Conservation (phyloP, 2,329 filamentous ascomycete species). For the Chalara sp. region DNA sequence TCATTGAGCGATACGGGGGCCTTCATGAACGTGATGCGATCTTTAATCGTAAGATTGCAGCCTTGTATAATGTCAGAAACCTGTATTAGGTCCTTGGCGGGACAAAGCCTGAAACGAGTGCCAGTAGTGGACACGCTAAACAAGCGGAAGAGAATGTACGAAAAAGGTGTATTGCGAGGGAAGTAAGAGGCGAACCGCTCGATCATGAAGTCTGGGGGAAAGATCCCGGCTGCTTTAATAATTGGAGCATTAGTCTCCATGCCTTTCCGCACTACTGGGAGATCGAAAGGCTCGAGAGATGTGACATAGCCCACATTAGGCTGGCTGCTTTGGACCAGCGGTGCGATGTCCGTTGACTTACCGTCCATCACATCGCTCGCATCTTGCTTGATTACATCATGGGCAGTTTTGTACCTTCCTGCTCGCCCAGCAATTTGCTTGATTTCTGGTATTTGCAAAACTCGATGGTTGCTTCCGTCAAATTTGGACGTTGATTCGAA, state of each 20-base stretch:
- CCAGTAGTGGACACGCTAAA: slow-evolving; percentile 57
- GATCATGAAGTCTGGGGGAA: slow-evolving; percentile 63
- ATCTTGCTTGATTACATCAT: slow-evolving; percentile 38
- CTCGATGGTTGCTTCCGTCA: slow-evolving; percentile 49
- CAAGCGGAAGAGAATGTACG: slow-evolving; percentile 72
- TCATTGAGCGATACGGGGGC: slow-evolving; percentile 59
- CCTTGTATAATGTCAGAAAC: slow-evolving; percentile 71
- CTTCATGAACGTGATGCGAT: slow-evolving; percentile 69
- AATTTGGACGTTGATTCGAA: slow-evolving; percentile 75
- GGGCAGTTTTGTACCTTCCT: slow-evolving; percentile 73
- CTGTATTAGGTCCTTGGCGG: slow-evolving; percentile 50
- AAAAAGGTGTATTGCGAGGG: slow-evolving; percentile 71
- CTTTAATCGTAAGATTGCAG: slow-evolving; percentile 60
- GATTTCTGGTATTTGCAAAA: slow-evolving; percentile 61
- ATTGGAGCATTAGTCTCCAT: slow-evolving; percentile 59
- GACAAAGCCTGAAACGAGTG: slow-evolving; percentile 64
- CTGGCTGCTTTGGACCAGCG: background rate
- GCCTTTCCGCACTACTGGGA: slow-evolving; percentile 51
- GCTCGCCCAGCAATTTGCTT: slow-evolving; percentile 95
- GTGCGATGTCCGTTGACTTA: background rate
- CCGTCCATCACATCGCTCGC: background rate
- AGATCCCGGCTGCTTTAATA: slow-evolving; percentile 64
- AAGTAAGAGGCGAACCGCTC: slow-evolving; percentile 78
- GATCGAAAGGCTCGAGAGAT: slow-evolving; percentile 65
- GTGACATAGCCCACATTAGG: slow-evolving; percentile 64